These are phyloP conservation scores for Puccinellia tenuiflora DNA, from an alignment of 176 grass and related monocot species.

Conservation along the genomic window DNA sequence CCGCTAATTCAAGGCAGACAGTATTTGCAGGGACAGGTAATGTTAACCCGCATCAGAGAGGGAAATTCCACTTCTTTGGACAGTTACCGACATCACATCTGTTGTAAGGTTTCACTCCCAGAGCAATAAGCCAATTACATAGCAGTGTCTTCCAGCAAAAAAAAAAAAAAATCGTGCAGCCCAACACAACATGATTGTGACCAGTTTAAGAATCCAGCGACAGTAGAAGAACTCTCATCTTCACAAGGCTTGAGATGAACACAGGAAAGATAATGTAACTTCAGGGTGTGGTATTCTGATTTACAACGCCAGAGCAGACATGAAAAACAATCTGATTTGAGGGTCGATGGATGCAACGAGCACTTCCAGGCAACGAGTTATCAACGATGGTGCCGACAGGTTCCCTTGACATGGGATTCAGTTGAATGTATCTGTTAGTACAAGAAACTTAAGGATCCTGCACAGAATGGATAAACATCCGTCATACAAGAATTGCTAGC, in stretches of 20 bases:
- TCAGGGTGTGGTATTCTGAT: background rate
- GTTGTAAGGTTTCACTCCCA: background rate
- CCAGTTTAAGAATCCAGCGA: background rate
- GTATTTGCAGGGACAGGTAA: background rate
- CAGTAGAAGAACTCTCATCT: background rate
- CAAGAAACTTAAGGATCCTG: background rate
- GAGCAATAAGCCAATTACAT: background rate
- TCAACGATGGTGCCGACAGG: background rate
- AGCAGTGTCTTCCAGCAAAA: background rate
- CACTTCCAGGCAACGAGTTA: background rate
- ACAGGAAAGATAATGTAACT: background rate
- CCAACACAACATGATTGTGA: background rate
- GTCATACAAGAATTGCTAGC: background rate
- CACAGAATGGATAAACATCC: background rate
- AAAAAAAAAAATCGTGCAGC: background rate
- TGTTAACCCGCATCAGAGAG: background rate
- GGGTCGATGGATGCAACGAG: background rate
- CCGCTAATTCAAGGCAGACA: background rate
- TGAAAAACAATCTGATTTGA: background rate
- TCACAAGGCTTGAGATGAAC: background rate
- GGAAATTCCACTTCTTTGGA: background rate
- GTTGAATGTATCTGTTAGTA: background rate
- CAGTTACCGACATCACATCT: constrained; percentile 2
- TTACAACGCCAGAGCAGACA: background rate
- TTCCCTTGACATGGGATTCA: background rate